phyloP scores from a whole-genome alignment of 1,284 basidiomycete genomes.

The Pseudozyma sp. region DNA sequence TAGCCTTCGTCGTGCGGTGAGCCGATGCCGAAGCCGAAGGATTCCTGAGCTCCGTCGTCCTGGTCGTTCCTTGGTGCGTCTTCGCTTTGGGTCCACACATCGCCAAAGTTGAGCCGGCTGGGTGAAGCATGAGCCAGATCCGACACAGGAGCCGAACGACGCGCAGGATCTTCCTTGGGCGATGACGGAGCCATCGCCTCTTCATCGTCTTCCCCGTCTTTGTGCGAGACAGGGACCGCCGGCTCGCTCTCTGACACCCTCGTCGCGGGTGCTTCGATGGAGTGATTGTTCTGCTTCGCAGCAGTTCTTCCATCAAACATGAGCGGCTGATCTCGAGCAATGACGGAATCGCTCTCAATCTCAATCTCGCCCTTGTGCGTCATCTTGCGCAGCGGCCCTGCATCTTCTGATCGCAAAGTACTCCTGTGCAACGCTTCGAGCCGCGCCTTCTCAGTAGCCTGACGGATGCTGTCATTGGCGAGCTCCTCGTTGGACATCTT shows the following conservation, averaged over 20 bases:
- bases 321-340: conserved; percentile 26
- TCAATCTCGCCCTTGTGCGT: conserved; percentile 69
- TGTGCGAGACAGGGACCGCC: not conserved
- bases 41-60: conserved; percentile 16
- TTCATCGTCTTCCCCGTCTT: not conserved
- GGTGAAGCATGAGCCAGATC: conserved; percentile 15
- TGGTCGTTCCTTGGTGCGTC: conserved; percentile 9
- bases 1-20: conserved; percentile 19
- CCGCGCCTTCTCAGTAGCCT: conserved; percentile 60
- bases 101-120: conserved; percentile 29
- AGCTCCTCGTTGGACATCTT: conserved; percentile 62
- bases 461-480: conserved; percentile 64
- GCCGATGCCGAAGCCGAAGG: conserved; percentile 28
- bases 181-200: not conserved
- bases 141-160: conserved; percentile 33
- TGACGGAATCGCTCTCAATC: conserved; percentile 57
- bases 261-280: conserved; percentile 3
- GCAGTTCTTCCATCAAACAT: conserved; percentile 17
- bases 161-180: not conserved
- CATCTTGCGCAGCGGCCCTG: conserved; percentile 63
- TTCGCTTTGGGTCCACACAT: conserved; percentile 22
- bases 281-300: not conserved
- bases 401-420: conserved; percentile 55
- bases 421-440: conserved; percentile 60
- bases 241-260: conserved; percentile 41